phyloP scores from a whole-genome alignment of 805 yeast species.

The Myxozyma mucilagina region DNA sequence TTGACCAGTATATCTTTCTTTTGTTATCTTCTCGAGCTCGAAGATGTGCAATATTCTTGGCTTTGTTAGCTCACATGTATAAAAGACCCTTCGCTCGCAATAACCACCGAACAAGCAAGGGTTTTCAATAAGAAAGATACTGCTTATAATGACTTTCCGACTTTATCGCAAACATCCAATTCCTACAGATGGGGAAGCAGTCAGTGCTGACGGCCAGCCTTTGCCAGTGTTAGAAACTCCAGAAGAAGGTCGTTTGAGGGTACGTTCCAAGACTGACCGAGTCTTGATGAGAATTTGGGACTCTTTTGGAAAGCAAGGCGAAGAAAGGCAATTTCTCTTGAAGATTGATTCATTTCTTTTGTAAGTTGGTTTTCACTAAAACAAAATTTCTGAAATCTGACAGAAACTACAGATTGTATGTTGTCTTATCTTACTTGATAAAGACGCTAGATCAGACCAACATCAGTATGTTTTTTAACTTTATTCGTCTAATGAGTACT shows the following conservation, averaged over 20 bases:
- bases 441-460: neutral
- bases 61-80: neutral
- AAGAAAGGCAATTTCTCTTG: neutral
- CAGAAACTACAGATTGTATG: neutral
- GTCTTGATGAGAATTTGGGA: conserved; percentile 1
- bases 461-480: conserved; percentile 46
- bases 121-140: no score
- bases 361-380: neutral
- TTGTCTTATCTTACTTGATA: neutral
- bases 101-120: neutral
- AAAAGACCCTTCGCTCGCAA: neutral
- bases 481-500: neutral
- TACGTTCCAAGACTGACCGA: neutral
- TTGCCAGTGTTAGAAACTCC: neutral
- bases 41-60: no score
- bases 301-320: neutral
- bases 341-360: conserved; percentile 10
- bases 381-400: neutral
- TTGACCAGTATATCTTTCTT: no score
- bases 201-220: neutral
- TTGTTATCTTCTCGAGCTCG: no score
- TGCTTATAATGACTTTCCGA: neutral
- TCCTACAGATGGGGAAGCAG: neutral
- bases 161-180: neutral
- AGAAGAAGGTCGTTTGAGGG: neutral